Percentiles rank a stretch among this genome's conserved stretches.
Conservation (phyloP, 139 green algal species). For the Trebouxia sp. region DNA sequence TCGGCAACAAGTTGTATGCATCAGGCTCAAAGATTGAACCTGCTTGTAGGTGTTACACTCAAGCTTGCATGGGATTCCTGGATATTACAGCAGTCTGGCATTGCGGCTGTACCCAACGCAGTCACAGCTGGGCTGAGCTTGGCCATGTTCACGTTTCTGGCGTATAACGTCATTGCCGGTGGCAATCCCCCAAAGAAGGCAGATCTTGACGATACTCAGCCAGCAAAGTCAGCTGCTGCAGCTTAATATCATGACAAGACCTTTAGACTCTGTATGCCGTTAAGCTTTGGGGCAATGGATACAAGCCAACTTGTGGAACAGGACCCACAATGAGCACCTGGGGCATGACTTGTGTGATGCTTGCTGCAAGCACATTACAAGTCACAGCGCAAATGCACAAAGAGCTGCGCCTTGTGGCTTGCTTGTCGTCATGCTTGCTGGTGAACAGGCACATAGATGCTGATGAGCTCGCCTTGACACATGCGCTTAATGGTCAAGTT, state of each 20-base stretch:
- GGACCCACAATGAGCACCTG: too few relatives aligned
- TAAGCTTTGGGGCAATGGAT: too few relatives aligned
- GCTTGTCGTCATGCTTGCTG: too few relatives aligned
- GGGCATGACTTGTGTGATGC: too few relatives aligned
- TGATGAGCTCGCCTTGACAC: too few relatives aligned
- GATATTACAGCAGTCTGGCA: neutral
- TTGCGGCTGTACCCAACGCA: slow-evolving; percentile 14
- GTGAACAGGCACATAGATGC: too few relatives aligned
- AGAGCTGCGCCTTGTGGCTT: too few relatives aligned
- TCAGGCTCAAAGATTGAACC: neutral
- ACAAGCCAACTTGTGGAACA: too few relatives aligned
- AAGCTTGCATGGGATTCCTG: slow-evolving; percentile 10
- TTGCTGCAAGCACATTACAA: neutral
- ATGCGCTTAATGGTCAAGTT: too few relatives aligned
- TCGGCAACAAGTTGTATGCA: too few relatives aligned
- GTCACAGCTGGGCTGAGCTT: slow-evolving; percentile 37
- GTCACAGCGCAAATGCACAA: too few relatives aligned
- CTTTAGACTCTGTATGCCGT: too few relatives aligned
- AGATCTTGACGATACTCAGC: slow-evolving; percentile 2
- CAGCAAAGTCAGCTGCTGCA: slow-evolving; percentile 12
- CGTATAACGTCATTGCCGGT: slow-evolving; percentile 49
- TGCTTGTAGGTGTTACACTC: slow-evolving; percentile 2
- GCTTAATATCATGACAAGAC: neutral
- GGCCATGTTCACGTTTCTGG: slow-evolving; percentile 45
- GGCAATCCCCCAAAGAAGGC: slow-evolving; percentile 56